phyloP scores from a whole-genome alignment of 805 yeast species.

The Soucietia sequanensis region DNA sequence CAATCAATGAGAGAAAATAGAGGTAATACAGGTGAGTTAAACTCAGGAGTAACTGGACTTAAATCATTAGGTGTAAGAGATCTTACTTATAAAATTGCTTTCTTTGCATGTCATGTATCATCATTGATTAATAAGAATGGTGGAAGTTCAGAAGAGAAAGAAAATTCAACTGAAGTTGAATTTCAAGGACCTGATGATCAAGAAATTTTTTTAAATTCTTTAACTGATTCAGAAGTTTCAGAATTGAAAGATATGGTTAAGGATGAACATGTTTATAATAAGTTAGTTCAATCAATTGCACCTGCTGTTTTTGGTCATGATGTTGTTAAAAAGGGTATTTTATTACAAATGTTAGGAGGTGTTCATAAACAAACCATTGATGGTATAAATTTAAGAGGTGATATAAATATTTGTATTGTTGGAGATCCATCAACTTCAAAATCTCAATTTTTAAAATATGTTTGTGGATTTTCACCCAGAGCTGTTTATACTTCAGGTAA shows the following conservation, averaged over 20 bases:
- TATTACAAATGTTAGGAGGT: slow-evolving; percentile 89
- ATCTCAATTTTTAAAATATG: slow-evolving; percentile 93
- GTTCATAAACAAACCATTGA: slow-evolving; percentile 92
- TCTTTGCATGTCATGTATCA: slow-evolving; percentile 85
- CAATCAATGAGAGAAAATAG: slow-evolving; percentile 67
- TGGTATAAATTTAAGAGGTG: slow-evolving; percentile 94
- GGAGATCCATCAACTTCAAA: slow-evolving; percentile 98
- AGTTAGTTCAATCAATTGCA: slow-evolving; percentile 83
- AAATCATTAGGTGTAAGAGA: slow-evolving; percentile 92
- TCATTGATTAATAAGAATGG: slow-evolving; percentile 47
- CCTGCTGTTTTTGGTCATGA: slow-evolving; percentile 98
- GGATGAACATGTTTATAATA: slow-evolving; percentile 79
- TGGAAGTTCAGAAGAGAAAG: slow-evolving; percentile 16
- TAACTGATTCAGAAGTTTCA: slow-evolving; percentile 77
- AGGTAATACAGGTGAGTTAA: slow-evolving; percentile 66
- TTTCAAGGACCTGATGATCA: slow-evolving; percentile 65
- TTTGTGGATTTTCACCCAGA: slow-evolving; percentile 86
- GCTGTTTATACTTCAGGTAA: slow-evolving; percentile 97
- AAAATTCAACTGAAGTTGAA: slow-evolving; percentile 23
- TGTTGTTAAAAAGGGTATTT: slow-evolving; percentile 85
- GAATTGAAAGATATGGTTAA: slow-evolving; percentile 89
- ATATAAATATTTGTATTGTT: slow-evolving; percentile 91
- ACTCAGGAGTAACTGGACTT: slow-evolving; percentile 86
- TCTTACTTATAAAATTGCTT: slow-evolving; percentile 86
- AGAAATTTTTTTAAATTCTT: slow-evolving; percentile 72